A percentile compares a stretch with the other conserved stretches of the same genome.
phyloP scores from a whole-genome alignment of 2,329 filamentous ascomycete genomes.

The Lachnellula subtilissima region DNA sequence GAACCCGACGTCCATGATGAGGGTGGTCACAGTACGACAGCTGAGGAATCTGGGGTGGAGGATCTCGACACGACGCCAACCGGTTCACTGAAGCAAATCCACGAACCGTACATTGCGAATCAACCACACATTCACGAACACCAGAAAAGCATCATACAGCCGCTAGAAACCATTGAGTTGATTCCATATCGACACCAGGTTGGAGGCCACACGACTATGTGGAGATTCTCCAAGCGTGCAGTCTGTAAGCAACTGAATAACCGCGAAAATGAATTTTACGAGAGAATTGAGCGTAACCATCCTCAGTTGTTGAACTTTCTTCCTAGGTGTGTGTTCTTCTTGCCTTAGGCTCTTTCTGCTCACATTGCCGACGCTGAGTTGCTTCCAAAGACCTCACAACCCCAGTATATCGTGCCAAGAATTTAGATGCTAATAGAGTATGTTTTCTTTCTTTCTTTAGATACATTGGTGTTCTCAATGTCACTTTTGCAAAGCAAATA shows the following conservation, averaged over 20 bases:
- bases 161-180: constrained; percentile 86
- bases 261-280: constrained; percentile 97
- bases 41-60: constrained; percentile 25
- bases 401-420: constrained; percentile 2
- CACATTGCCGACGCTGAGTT: constrained; percentile 31
- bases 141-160: constrained; percentile 40
- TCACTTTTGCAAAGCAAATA: constrained; percentile 82
- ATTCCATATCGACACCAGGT: constrained; percentile 98
- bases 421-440: constrained; percentile 17
- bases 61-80: constrained; percentile 28
- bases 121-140: constrained; percentile 49
- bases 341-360: constrained; percentile 8
- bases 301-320: constrained; percentile 86
- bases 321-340: constrained; percentile 58
- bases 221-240: constrained; percentile 89
- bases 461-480: constrained; percentile 95
- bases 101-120: constrained; percentile 36
- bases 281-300: constrained; percentile 87
- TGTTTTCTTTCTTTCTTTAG: constrained; percentile 41
- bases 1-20: constrained; percentile 24
- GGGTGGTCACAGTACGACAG: constrained; percentile 16
- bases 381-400: constrained; percentile 15
- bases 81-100: constrained; percentile 25
- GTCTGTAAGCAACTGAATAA: constrained; percentile 99
- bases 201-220: constrained; percentile 91